phyloP scores from a whole-genome alignment of 2,329 filamentous ascomycete genomes.

The Kalaharituber pfeilii region DNA sequence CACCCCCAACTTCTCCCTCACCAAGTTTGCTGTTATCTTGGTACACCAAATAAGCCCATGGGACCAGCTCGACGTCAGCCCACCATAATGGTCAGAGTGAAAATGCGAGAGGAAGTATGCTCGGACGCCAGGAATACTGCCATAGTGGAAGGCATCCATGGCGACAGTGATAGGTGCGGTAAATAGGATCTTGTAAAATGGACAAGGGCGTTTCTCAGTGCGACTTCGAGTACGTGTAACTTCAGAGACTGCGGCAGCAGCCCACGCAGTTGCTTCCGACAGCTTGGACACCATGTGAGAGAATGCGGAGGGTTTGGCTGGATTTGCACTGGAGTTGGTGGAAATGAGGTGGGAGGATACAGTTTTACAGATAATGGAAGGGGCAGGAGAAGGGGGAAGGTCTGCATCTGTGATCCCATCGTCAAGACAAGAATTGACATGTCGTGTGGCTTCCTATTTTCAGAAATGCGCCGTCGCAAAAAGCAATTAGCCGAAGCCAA shows the following conservation, averaged over 20 bases:
- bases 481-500: too few species aligned
- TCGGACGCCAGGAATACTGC: conserved; percentile 75
- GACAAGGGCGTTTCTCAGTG: conserved; percentile 76
- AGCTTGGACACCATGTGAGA: conserved; percentile 84
- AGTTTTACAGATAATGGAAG: conserved; percentile 19
- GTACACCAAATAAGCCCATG: conserved; percentile 97
- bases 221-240: conserved; percentile 59
- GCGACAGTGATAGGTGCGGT: conserved; percentile 73
- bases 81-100: conserved; percentile 93
- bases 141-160: conserved; percentile 77
- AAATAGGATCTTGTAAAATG: conserved; percentile 96
- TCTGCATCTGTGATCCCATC: conserved; percentile 44
- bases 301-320: conserved; percentile 50
- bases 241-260: conserved; percentile 64
- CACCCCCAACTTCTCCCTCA: conserved; percentile 69
- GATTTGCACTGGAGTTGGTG: conserved; percentile 10
- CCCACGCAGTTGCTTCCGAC: conserved; percentile 81
- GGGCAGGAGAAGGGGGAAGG: conserved; percentile 19
- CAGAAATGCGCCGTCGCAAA: too few species aligned
- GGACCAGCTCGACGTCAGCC: conserved; percentile 69
- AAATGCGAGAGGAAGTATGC: conserved; percentile 97
- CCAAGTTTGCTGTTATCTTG: conserved; percentile 73
- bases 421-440: conserved; percentile 89
- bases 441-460: conserved; percentile 52
- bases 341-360: conserved; percentile 12